Evolutionary conservation across 2,329 filamentous ascomycete species (phyloP), one percentile per base, ranked within the genome.

Genomic region (Pseudocercospora crystallina): DNA sequence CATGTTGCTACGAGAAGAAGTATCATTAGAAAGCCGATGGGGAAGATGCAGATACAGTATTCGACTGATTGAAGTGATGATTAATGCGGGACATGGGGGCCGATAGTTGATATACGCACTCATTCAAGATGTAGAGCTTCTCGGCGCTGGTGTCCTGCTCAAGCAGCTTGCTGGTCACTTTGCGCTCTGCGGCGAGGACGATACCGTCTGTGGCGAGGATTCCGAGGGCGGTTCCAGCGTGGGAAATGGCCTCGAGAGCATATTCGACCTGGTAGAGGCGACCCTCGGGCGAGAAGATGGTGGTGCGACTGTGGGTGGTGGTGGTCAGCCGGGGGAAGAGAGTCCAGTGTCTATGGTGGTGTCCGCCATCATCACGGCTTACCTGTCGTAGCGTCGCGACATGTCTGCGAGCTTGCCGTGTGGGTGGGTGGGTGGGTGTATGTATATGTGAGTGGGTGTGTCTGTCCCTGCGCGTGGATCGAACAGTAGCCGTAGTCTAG

Each of bases 191-290:
- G 49, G 95, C 94, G 50, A 99, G 84, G 55, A 99, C 94, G 69
- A 99, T 99, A 66, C 94, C 94, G 83, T 99, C 94, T 75, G 95
- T 91, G 61, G 95, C 94, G 61, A 99, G 81, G 69, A 99, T 96
- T 49, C 94, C 94, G 65, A 99, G 85, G 61, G 94, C 94, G 43
- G 94, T 99, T 64, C 94, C 94, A 62, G 94, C 94, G 68, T 99
- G 94, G 61, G 94, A 99, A 70, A 99, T 99, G 70, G 94, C 94
- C 75, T 99, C 94, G 45, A 99, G 84, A 20, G 94, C 95, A 81
- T 99, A 99, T 83, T 99, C 94, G 66, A 99, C 94, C 76, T 99
- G 94, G 75, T 99, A 99, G 56, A 99, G 83, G 69, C 94, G 91
- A 60, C 94, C 94, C 78, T 99, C 94, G 54, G 94, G 94, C 55